Evolutionary conservation across 2,329 filamentous ascomycete species (phyloP).

Genomic region (Nothomitra cinnamomea): DNA sequence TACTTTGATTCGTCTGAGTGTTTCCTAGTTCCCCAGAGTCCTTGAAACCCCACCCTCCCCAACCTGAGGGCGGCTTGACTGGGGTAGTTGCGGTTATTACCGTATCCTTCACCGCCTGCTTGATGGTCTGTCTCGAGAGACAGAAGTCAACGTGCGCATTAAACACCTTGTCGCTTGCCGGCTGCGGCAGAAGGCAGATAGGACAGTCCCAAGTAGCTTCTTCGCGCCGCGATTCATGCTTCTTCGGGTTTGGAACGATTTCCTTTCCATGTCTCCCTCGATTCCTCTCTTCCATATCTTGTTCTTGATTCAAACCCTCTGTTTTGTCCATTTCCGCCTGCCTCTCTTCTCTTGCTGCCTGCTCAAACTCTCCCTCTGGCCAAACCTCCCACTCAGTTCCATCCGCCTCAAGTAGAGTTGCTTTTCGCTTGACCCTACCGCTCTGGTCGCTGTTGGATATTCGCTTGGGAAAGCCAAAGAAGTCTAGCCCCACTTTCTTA

Average conservation of each 20-base stretch:
- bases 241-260: slow-evolving; percentile 21
- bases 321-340: slow-evolving; percentile 44
- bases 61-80: neutral
- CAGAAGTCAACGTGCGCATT: slow-evolving; percentile 91
- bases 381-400: slow-evolving; percentile 46
- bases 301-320: slow-evolving; percentile 40
- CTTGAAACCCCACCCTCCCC: neutral
- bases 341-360: slow-evolving; percentile 39
- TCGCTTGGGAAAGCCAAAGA: slow-evolving; percentile 52
- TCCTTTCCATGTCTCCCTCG: slow-evolving; percentile 28
- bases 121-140: slow-evolving; percentile 71
- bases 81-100: neutral
- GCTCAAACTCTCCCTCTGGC: slow-evolving; percentile 50
- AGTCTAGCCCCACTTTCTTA: slow-evolving; percentile 63
- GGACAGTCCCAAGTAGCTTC: slow-evolving; percentile 67
- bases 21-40: neutral
- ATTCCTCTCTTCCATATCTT: slow-evolving; percentile 6
- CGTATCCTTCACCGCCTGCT: slow-evolving; percentile 52
- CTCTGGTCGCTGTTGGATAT: slow-evolving; percentile 10
- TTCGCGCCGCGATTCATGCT: slow-evolving; percentile 5
- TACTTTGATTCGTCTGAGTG: neutral
- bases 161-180: slow-evolving; percentile 57
- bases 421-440: slow-evolving; percentile 17
- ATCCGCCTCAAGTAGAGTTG: slow-evolving; percentile 23
- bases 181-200: slow-evolving; percentile 63